phyloP scores from a whole-genome alignment of 768 basidiomycete genomes.

The Cystofilobasidium macerans region DNA sequence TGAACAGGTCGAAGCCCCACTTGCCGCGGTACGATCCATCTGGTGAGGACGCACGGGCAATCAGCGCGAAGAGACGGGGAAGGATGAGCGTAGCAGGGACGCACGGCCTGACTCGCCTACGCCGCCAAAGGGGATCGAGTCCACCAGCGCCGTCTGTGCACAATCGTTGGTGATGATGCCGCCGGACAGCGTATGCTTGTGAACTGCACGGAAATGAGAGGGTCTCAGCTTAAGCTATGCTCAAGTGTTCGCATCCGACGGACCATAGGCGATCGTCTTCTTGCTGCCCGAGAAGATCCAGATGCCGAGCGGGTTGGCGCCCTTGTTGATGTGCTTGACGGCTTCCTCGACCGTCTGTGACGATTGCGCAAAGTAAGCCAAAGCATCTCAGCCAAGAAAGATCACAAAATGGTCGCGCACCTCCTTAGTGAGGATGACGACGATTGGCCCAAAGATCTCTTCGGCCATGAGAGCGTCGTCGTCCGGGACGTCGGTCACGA shows the following conservation, averaged over 20 bases:
- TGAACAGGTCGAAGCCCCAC: constrained; percentile 21
- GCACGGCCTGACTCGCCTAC: constrained; percentile 15
- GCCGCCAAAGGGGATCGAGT: constrained; percentile 15
- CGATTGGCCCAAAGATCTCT: constrained; percentile 38
- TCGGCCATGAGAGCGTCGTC: constrained; percentile 31
- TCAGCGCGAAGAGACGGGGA: background rate
- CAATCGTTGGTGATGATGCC: constrained; percentile 20
- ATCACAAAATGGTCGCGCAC: constrained; percentile 26
- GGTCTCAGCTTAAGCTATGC: background rate
- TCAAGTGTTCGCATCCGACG: constrained; percentile 1
- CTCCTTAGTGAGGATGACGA: constrained; percentile 36
- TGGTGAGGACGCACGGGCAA: background rate
- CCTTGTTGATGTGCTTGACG: constrained; percentile 34
- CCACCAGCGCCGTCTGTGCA: constrained; percentile 15
- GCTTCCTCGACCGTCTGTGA: constrained; percentile 34
- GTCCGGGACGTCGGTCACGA: constrained; percentile 30
- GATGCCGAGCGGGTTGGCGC: constrained; percentile 32
- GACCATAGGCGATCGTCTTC: constrained; percentile 33
- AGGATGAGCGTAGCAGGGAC: background rate
- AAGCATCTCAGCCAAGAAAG: background rate
- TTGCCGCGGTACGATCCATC: constrained; percentile 22
- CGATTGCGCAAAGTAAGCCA: background rate
- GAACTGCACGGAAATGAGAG: background rate
- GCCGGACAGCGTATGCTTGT: constrained; percentile 12
- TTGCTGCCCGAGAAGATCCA: constrained; percentile 34